These are phyloP conservation scores for Aleurites moluccanus DNA, from an alignment of 441 rosid genomes.

Conservation along the genomic window DNA sequence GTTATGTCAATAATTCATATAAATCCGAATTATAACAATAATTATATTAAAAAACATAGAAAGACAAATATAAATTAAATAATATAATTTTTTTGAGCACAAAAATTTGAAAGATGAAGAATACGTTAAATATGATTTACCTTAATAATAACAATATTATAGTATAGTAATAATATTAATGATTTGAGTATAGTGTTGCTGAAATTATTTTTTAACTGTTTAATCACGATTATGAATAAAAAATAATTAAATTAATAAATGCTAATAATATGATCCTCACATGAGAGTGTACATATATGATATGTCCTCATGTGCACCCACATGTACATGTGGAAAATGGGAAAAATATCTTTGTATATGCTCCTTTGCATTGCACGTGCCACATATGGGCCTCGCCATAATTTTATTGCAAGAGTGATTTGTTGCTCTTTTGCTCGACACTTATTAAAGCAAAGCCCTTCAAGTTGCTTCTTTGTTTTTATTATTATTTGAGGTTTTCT, in stretches of 20 bases:
- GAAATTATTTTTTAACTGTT: too few species aligned
- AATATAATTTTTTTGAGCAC: background rate
- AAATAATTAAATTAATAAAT: too few species aligned
- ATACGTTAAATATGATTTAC: background rate
- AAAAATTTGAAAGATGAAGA: background rate
- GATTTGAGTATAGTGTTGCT: too few species aligned
- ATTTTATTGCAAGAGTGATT: background rate
- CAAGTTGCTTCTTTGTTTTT: background rate
- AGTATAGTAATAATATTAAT: too few species aligned
- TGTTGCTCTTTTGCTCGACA: background rate
- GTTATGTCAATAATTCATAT: too few species aligned
- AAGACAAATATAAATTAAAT: too few species aligned
- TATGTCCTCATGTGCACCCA: constrained; percentile 19
- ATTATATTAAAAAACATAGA: too few species aligned
- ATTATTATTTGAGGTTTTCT: too few species aligned
- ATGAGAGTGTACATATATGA: background rate
- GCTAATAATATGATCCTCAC: background rate
- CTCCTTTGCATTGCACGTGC: background rate
- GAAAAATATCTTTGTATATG: background rate
- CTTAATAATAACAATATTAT: too few species aligned
- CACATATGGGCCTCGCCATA: background rate
- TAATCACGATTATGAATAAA: too few species aligned
- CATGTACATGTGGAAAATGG: constrained; percentile 6
- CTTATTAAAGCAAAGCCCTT: background rate
- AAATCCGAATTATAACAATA: too few species aligned